phyloP scores from a whole-genome alignment of 2,329 filamentous ascomycete species.

The Fusarium sulawesiense region DNA sequence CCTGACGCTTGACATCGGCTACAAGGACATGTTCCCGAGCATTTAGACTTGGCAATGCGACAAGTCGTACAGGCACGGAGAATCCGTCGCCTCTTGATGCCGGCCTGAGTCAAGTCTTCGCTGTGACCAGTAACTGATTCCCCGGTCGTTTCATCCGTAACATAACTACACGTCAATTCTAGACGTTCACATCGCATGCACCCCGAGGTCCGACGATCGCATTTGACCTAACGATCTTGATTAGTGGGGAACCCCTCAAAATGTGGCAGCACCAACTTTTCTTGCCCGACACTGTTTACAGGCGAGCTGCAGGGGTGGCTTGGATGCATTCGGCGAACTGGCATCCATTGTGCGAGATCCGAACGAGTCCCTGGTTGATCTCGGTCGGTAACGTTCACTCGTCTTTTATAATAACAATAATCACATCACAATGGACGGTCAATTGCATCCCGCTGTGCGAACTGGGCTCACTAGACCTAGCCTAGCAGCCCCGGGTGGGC shows the following conservation, averaged over 20 bases:
- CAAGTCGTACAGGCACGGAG: constrained; percentile 50
- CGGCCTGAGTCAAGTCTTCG: constrained; percentile 43
- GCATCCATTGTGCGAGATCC: constrained; percentile 32
- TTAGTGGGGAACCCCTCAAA: constrained; percentile 15
- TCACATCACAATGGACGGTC: no score
- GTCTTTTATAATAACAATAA: background rate
- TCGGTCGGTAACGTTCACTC: background rate
- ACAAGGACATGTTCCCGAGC: constrained; percentile 50
- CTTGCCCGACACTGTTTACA: constrained; percentile 44
- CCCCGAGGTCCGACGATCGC: constrained; percentile 36
- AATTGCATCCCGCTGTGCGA: background rate
- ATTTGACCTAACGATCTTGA: constrained; percentile 36
- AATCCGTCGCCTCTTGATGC: constrained; percentile 44
- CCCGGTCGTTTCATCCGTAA: background rate
- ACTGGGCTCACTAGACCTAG: background rate
- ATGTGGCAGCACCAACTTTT: constrained; percentile 29
- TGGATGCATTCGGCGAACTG: background rate
- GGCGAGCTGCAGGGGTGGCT: background rate
- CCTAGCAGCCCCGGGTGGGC: background rate
- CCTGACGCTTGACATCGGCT: constrained; percentile 44
- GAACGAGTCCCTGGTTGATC: constrained; percentile 5
- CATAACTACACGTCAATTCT: constrained; percentile 30
- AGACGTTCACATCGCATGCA: constrained; percentile 39
- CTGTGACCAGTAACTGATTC: background rate
- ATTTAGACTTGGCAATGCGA: constrained; percentile 51